phyloP scores from a whole-genome alignment of 805 yeast genomes.

The Cyberlindnera nakhonratchasimensis region DNA sequence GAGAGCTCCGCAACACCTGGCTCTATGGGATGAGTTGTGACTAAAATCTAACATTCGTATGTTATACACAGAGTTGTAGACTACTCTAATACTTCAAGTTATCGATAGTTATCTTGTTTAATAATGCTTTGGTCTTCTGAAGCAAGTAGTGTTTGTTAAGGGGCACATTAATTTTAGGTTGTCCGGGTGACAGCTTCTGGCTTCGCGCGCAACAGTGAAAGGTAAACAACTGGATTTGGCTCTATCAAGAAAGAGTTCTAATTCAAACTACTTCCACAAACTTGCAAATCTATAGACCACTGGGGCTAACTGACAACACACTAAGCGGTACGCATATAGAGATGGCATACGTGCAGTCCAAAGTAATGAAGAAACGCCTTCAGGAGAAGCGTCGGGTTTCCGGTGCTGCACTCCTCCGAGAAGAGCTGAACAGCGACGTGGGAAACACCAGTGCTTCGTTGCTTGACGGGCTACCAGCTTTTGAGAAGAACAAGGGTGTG shows the following conservation, averaged over 20 bases:
- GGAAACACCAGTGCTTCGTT: conserved; percentile 17
- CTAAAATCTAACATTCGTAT: neutral
- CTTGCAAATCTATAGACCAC: no score
- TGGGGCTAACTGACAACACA: no score
- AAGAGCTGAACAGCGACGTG: conserved; percentile 26
- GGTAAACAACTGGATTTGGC: neutral
- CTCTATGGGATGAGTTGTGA: neutral
- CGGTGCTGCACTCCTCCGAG: conserved; percentile 32
- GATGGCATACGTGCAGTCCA: conserved; percentile 29
- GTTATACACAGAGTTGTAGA: no score
- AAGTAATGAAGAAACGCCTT: conserved; percentile 27
- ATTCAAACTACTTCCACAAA: no score
- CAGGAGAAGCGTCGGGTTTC: conserved; percentile 31
- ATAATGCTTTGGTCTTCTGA: no score
- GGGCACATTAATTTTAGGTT: neutral
- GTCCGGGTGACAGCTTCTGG: neutral
- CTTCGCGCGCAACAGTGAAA: neutral
- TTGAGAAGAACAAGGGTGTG: conserved; percentile 33
- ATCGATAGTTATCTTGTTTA: no score
- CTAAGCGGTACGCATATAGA: no score
- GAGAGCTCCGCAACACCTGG: neutral
- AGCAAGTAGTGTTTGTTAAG: no score
- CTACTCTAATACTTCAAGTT: no score
- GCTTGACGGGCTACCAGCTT: conserved; percentile 23
- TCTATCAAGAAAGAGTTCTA: neutral